phyloP scores from a whole-genome alignment of 768 basidiomycete species.

The Pleurotus platypus region DNA sequence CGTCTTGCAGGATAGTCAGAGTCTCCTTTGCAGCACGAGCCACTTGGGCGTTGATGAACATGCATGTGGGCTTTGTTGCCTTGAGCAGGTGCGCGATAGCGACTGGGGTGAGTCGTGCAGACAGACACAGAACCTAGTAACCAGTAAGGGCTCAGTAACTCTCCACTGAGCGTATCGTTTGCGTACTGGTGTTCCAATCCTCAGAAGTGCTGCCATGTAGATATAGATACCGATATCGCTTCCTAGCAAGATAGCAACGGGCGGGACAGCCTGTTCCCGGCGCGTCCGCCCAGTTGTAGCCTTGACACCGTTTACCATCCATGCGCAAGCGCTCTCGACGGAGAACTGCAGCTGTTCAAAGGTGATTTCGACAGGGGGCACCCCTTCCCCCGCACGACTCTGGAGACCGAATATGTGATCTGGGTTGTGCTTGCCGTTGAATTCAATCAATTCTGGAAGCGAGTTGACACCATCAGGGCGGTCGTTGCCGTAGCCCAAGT shows the following conservation, averaged over 20 bases:
- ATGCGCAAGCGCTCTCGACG: conserved; percentile 29
- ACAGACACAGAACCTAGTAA: conserved; percentile 29
- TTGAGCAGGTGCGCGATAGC: conserved; percentile 32
- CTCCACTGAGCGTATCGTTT: background rate
- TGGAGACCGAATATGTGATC: conserved; percentile 33
- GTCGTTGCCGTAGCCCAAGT: conserved; percentile 26
- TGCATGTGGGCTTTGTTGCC: conserved; percentile 23
- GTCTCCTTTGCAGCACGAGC: conserved; percentile 27
- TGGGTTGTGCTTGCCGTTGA: conserved; percentile 29
- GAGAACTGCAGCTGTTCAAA: conserved; percentile 28
- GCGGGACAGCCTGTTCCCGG: conserved; percentile 21
- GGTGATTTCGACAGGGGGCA: conserved; percentile 25
- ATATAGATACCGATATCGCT: conserved; percentile 35
- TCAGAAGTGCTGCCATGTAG: conserved; percentile 31
- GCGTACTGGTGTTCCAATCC: conserved; percentile 33
- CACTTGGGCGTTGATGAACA: conserved; percentile 28
- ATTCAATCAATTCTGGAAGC: conserved; percentile 34
- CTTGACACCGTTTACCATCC: conserved; percentile 25
- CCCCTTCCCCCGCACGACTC: conserved; percentile 18
- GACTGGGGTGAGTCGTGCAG: conserved; percentile 30
- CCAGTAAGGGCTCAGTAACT: background rate
- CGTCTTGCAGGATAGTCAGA: conserved; percentile 14
- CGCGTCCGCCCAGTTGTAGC: conserved; percentile 21
- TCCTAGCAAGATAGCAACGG: conserved; percentile 32
- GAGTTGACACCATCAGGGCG: conserved; percentile 24